phyloP scores from a whole-genome alignment of 345 rosid genomes.

The Toxicodendron radicans region DNA sequence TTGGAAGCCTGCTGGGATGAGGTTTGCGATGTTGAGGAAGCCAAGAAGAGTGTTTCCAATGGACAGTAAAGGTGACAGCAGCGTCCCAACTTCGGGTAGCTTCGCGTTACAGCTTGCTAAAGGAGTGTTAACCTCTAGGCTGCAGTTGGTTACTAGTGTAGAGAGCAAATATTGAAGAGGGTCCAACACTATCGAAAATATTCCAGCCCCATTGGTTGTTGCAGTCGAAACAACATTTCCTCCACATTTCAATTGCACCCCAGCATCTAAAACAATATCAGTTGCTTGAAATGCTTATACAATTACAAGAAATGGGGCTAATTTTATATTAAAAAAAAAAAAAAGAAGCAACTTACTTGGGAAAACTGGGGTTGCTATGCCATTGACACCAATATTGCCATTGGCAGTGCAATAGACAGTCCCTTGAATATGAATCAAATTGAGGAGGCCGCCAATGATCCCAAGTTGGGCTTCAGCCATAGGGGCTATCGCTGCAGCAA shows the following conservation, averaged over 20 bases:
- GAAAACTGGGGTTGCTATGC: conserved; percentile 44
- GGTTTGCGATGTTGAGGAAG: conserved; percentile 35
- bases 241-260: conserved; percentile 53
- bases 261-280: conserved; percentile 37
- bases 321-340: too few relatives aligned
- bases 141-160: conserved; percentile 41
- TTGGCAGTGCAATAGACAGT: conserved; percentile 47
- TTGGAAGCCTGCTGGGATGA: conserved; percentile 48
- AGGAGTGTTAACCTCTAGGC: conserved; percentile 50
- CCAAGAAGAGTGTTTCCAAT: conserved; percentile 44
- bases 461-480: conserved; percentile 57
- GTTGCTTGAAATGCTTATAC: neutral
- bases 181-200: conserved; percentile 40
- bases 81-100: conserved; percentile 39
- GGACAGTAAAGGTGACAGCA: conserved; percentile 43
- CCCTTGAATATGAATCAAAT: conserved; percentile 48
- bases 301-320: neutral
- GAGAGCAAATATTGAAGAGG: conserved; percentile 42
- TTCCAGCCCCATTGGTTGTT: conserved; percentile 42
- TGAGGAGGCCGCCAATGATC: conserved; percentile 32
- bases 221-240: conserved; percentile 44
- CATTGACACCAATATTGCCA: conserved; percentile 38
- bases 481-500: conserved; percentile 30
- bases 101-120: conserved; percentile 53
- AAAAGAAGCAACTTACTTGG: conserved; percentile 34